These are phyloP conservation scores for Apiospora malaysiana DNA, from an alignment of 2,329 filamentous ascomycete species.

Conservation along the genomic window DNA sequence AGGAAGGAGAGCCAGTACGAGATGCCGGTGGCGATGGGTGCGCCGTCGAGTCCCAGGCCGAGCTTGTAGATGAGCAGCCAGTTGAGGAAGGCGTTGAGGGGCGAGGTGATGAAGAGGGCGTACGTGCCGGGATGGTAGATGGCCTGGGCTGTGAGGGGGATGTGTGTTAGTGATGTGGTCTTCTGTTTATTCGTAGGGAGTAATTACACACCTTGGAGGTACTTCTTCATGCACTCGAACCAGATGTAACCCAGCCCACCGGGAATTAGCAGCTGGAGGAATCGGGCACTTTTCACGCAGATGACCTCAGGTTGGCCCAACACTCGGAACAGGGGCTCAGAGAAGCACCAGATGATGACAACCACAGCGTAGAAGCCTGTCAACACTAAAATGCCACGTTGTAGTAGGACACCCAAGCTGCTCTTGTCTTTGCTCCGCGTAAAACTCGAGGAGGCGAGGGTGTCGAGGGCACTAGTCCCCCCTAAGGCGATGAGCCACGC, in stretches of 20 bases:
- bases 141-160: conserved; percentile 62
- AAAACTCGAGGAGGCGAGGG: conserved; percentile 80
- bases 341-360: conserved; percentile 74
- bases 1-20: conserved; percentile 87
- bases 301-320: conserved; percentile 82
- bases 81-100: conserved; percentile 81
- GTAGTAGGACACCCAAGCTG: conserved; percentile 78
- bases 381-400: conserved; percentile 76
- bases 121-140: conserved; percentile 86
- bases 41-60: conserved; percentile 75
- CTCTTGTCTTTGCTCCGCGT: conserved; percentile 81
- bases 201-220: conserved; percentile 60
- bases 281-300: conserved; percentile 73
- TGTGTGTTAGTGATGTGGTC: background rate
- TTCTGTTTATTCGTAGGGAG: background rate
- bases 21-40: conserved; percentile 81
- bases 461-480: conserved; percentile 86
- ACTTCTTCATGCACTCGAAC: conserved; percentile 88
- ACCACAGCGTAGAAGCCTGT: conserved; percentile 75
- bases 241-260: conserved; percentile 87
- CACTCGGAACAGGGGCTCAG: conserved; percentile 73
- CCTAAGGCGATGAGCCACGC: conserved; percentile 87
- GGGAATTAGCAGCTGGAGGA: conserved; percentile 75
- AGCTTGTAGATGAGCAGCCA: conserved; percentile 79
- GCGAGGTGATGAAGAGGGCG: conserved; percentile 81